Conservation (phyloP, 1,139 yeast species). For the Geotrichum cucujoidarum region DNA sequence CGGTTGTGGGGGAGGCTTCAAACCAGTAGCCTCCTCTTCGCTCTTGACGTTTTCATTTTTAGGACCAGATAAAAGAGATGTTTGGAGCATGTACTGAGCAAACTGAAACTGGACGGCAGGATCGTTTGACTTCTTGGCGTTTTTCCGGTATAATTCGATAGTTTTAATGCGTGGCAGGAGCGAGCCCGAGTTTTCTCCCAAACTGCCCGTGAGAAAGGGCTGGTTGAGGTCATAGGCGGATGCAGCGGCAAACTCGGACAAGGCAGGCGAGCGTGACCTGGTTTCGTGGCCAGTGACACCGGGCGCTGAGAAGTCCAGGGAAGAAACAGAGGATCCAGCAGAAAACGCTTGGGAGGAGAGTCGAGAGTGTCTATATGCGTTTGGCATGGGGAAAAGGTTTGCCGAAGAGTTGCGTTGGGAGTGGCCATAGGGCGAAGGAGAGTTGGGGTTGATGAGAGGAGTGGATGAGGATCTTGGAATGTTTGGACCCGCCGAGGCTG, state of each 20-base stretch:
- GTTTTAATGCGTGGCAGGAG: slow-evolving; percentile 79
- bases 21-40: slow-evolving; percentile 10
- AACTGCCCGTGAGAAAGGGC: slow-evolving; percentile 32
- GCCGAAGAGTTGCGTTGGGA: slow-evolving; percentile 12
- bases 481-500: slow-evolving; percentile 3
- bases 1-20: neutral
- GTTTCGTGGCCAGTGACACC: slow-evolving; percentile 10
- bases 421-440: slow-evolving; percentile 11
- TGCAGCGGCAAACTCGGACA: slow-evolving; percentile 28
- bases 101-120: slow-evolving; percentile 82
- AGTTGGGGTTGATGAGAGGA: slow-evolving; percentile 7
- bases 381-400: slow-evolving; percentile 1
- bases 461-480: slow-evolving; percentile 16
- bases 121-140: slow-evolving; percentile 79
- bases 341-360: slow-evolving; percentile 11
- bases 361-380: slow-evolving; percentile 1
- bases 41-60: neutral
- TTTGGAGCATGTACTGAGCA: slow-evolving; percentile 86
- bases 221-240: slow-evolving; percentile 34
- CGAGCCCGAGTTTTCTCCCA: slow-evolving; percentile 32
- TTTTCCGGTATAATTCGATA: slow-evolving; percentile 78
- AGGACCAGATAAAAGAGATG: slow-evolving; percentile 49
- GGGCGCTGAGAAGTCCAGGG: slow-evolving; percentile 9
- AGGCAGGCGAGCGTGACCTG: slow-evolving; percentile 22
- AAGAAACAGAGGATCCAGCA: slow-evolving; percentile 15